Percentiles rank a stretch among this genome's conserved stretches.
These are phyloP conservation scores for Cladosporium sp. DNA, from an alignment of 2,329 filamentous ascomycete species.

Conservation along the genomic window DNA sequence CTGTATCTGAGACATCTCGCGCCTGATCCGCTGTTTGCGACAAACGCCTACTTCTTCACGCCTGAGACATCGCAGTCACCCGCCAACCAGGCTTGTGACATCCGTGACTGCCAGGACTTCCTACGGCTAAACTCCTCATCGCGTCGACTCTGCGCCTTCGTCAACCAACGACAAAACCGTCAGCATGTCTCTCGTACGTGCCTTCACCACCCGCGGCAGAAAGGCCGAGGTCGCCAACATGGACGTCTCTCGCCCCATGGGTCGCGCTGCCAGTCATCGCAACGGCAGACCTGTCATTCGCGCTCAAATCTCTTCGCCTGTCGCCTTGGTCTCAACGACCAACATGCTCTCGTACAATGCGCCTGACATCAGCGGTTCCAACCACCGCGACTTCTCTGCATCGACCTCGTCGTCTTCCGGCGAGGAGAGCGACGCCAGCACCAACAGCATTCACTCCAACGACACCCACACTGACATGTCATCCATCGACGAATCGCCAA, in stretches of 20 bases:
- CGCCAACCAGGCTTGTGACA: neutral
- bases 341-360: constrained; percentile 96
- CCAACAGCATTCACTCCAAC: constrained; percentile 51
- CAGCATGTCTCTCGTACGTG: constrained; percentile 61
- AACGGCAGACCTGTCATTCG: constrained; percentile 49
- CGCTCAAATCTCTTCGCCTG: constrained; percentile 77
- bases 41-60: constrained; percentile 9
- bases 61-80: constrained; percentile 7
- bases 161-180: neutral
- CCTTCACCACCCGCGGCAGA: constrained; percentile 70
- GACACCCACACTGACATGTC: constrained; percentile 63
- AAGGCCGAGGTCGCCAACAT: constrained; percentile 38
- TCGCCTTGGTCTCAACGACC: constrained; percentile 86
- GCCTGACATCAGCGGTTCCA: constrained; percentile 61
- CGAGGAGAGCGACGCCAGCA: constrained; percentile 67
- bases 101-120: neutral
- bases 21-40: constrained; percentile 9
- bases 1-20: neutral
- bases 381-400: constrained; percentile 22
- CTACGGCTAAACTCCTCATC: neutral
- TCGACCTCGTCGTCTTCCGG: constrained; percentile 56
- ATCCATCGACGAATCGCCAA: constrained; percentile 43
- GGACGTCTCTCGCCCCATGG: constrained; percentile 27
- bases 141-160: neutral
- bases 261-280: constrained; percentile 45